These are phyloP conservation scores for Phoenix dactylifera DNA, from an alignment of 176 grass and related monocot species.

Conservation along the genomic window DNA sequence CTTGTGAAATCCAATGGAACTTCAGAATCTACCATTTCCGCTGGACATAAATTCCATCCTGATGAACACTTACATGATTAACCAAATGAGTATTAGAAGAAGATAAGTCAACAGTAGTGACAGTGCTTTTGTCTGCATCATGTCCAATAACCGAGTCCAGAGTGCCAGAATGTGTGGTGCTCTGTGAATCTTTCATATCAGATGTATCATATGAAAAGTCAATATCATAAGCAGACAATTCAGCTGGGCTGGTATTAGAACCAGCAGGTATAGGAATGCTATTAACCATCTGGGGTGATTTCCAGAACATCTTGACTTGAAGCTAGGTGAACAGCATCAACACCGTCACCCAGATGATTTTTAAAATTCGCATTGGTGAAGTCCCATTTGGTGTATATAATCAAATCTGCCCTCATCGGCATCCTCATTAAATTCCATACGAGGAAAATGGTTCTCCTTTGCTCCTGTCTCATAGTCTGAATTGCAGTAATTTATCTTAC, in stretches of 20 bases:
- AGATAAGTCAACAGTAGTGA: background rate
- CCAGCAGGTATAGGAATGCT: background rate
- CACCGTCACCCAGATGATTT: background rate
- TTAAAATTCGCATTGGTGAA: conserved; percentile 1
- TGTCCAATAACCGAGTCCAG: background rate
- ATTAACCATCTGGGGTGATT: conserved; percentile 14
- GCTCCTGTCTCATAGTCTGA: conserved; percentile 12
- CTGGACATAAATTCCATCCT: conserved; percentile 24
- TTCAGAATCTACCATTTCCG: conserved; percentile 25
- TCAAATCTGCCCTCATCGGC: conserved; percentile 6
- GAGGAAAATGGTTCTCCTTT: conserved; percentile 3
- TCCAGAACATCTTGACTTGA: conserved; percentile 14
- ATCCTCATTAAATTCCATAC: conserved; percentile 13
- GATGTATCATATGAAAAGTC: conserved; percentile 1
- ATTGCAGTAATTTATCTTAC: conserved; percentile 1
- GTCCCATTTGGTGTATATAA: conserved; percentile 3
- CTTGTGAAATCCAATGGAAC: background rate
- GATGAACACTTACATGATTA: conserved; percentile 2
- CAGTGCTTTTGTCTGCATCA: background rate
- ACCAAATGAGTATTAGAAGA: background rate
- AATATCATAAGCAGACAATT: background rate
- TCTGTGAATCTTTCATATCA: conserved; percentile 1
- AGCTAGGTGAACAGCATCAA: conserved; percentile 1
- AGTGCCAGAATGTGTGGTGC: conserved; percentile 2
- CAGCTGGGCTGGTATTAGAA: background rate